Evolutionary conservation across 1,139 yeast species (phyloP), one percentile per base, ranked within the genome.

Genomic region (Saccharomycopsis hybrid): DNA sequence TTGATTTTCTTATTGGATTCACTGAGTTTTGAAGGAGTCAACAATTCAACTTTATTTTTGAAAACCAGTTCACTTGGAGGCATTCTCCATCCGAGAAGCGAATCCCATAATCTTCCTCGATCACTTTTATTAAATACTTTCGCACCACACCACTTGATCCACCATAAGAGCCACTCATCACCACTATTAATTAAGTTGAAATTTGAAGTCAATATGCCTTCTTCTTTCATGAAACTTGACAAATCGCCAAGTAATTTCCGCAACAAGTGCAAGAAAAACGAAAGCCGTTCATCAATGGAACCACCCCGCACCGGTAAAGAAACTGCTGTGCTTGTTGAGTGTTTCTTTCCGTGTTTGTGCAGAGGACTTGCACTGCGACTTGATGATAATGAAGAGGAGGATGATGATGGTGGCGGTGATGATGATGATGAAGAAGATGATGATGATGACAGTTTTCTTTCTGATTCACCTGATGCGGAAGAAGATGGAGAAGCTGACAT

Each of bases 81-180:
- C 49, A 75, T 70, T 59, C 95, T 75, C 82, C 92, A 88, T 2
- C 96, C 96, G 37, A 90, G 65, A 51, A 89, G 66, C 58, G 81
- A 68, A 68, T 90, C 97, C 97, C 97, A 90, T 18, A 88, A 73
- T 55, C 96, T 73, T 3, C 94, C 96, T 50, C 96, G 69, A 65
- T 88, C 96, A 55, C 75, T 74, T 55, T 83, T 75, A 48, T 90
- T 83, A 79, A 95, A 82, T 5, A 85, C 90, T 65, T 86, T 85
- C 9, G 94, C 78, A n/a, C 97, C 97, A 61, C 87, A 78, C 74
- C 87, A 89, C 62, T 89, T 87, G 56, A 89, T 71, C 97, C 97
- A 90, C 95, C 96, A 90, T 38, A 87, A 74, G 37, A 89, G 70
- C 97, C 97, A 90, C 61, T 85, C 94, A 59, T 86, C 94, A 58